Base-by-base conservation (phyloP, 331 rosid species). In the Rosa hybrid region DNA sequence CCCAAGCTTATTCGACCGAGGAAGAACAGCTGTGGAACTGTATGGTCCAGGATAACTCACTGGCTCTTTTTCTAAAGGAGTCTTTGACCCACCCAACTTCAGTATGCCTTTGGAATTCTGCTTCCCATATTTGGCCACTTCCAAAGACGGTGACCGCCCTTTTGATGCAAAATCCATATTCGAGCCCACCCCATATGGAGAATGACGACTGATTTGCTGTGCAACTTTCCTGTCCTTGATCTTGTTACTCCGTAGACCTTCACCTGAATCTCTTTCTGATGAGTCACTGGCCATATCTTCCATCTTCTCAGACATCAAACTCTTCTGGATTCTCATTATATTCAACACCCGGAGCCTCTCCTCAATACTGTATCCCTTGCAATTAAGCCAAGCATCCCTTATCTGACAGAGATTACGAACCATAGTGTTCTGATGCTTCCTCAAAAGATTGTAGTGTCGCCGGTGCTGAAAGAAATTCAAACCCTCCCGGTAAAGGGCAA, bases 311-410 rank as follows among this genome's bases (percentile, higher is more conserved):
- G 82, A 72, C 90, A 89, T 89, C 89, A 93, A 93, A 89, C 97
- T 93, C 91, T 90, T 93, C 65, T 93, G 92, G 87, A 92, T 91
- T 81, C 83, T 89, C 95, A 86, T 89, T 69, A 92, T 92, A 84
- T 90, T 93, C 80, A 96, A 78, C 62, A 93, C 89, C 75, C 94
- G 96, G 21, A 96, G 98, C 87, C 86, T 86, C 91, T 92, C 99
- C 67, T 93, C 98, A 57, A 93, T 93, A 89, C 97, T 89, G 81
- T 96, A 96, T 63, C 98, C 97, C 81, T 87, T 77, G 78, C 97
- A 93, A 83, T 90, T 92, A 71, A 81, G 91, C 98, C 98, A 96
- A 83, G 97, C 97, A 89, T 96, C 97, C 83, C 99, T 85, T 78
- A 88, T 87, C 92, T 88, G 98, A 87, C 97, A 96, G 62, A 96